Evolutionary conservation across 2,329 filamentous ascomycete genomes (phyloP), one percentile per base, ranked within the genome.

Genomic region (Colletotrichum lentis): DNA sequence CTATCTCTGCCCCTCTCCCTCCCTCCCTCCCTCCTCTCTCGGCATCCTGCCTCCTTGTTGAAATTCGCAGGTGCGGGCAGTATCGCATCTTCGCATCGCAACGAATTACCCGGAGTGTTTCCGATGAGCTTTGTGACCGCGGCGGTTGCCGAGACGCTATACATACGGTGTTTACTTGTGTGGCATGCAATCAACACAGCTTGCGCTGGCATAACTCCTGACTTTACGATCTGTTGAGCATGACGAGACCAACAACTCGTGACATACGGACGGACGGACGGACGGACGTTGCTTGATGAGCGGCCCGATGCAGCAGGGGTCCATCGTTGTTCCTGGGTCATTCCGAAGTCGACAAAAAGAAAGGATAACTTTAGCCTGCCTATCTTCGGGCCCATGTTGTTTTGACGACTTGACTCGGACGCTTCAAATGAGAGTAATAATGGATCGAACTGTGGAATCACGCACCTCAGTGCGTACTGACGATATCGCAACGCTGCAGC

Each of bases 81-180:
- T 43, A 47, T 47, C 27, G 49, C 27, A 31, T 52, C 6, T 20
- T 62, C 31, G 57, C 43, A 14, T 50, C 50, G 56, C 12, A 56
- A 44, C 20, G 24, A 50, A 27, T 39, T 18, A 43, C 50, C 50
- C 58, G 18, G 37, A 37, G 27, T 53, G 60, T 64, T 64, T 57
- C 64, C 22, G 46, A 67, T 54, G 53, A 53, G 64, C 60, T 52
- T 18, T 64, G 53, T n/a, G 50, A 50, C 31, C 14, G 20, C 27
- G 47, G 49, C 27, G n/a, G n/a, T 41, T 67, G 60, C 60, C 64
- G 64, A 64, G 53, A 53, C 43, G 46, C 7, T 53, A n/a, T 39
- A 27, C 27, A 5, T 46, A 11, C 27, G 27, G 27, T 44, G 20
- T 24, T 41, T 27, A 50, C 27, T 31, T 22, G n/a, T 44, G 7